Conservation (phyloP, 2,329 filamentous ascomycete genomes). For the Fusarium protoensiforme region DNA sequence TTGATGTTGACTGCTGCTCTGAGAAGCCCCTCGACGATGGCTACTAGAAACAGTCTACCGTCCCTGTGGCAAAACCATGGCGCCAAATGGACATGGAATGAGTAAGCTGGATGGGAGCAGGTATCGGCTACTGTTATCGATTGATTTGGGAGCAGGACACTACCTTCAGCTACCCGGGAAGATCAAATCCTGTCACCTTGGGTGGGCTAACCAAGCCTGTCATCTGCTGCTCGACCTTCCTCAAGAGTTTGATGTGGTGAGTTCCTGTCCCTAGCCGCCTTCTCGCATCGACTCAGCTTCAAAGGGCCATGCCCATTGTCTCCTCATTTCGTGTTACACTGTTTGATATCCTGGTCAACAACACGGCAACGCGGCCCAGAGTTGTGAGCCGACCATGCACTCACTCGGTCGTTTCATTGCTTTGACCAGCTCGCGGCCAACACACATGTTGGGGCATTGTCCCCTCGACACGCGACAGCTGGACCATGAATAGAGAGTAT, state of each 20-base stretch:
- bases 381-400: neutral
- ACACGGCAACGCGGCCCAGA: constrained; percentile 50
- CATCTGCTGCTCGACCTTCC: constrained; percentile 60
- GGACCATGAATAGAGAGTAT: constrained; percentile 43
- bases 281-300: neutral
- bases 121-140: constrained; percentile 69
- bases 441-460: constrained; percentile 63
- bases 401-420: neutral
- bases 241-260: constrained; percentile 69
- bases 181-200: constrained; percentile 64
- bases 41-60: constrained; percentile 66
- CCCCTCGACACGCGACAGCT: constrained; percentile 59
- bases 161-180: constrained; percentile 48
- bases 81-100: constrained; percentile 61
- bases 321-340: constrained; percentile 59
- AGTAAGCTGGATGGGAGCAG: constrained; percentile 70
- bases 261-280: no score
- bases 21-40: constrained; percentile 60
- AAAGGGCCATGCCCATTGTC: constrained; percentile 61
- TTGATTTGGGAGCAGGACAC: constrained; percentile 58
- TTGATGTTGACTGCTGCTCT: constrained; percentile 63
- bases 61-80: constrained; percentile 60
- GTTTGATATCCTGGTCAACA: constrained; percentile 65
- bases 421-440: constrained; percentile 43
- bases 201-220: constrained; percentile 58